Percentiles rank a stretch among this genome's conserved stretches.
phyloP scores from a whole-genome alignment of 2,329 filamentous ascomycete species.

The Alternaria panax region DNA sequence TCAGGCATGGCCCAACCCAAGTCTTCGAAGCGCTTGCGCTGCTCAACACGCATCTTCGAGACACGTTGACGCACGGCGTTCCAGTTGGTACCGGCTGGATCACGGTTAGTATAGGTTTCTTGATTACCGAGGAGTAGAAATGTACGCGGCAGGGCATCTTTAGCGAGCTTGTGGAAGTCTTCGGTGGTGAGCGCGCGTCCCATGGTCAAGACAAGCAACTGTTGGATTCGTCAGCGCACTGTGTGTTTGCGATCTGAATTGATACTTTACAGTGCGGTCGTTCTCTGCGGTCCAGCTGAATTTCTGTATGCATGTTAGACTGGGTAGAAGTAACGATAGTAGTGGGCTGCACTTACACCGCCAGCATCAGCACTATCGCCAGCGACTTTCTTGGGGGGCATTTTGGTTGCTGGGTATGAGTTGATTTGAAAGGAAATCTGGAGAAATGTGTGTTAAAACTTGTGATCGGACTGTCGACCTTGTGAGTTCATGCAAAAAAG shows the following conservation, averaged over 20 bases:
- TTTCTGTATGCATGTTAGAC: neutral
- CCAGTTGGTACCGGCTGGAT: neutral
- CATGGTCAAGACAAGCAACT: neutral
- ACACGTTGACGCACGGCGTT: neutral
- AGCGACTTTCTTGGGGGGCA: neutral
- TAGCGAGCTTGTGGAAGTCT: neutral
- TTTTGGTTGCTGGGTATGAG: neutral
- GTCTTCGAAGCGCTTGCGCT: neutral
- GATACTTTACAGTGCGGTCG: neutral
- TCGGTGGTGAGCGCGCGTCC: neutral
- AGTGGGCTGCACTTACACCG: neutral
- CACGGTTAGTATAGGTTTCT: neutral
- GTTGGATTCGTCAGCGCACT: fast-evolving
- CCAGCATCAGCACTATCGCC: neutral
- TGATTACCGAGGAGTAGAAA: neutral
- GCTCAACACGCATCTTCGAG: neutral
- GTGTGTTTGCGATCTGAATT: neutral
- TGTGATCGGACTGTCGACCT: neutral
- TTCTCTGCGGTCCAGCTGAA: neutral
- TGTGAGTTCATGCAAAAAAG: neutral
- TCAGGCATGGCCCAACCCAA: neutral
- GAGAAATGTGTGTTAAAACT: neutral
- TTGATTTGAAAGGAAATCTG: neutral
- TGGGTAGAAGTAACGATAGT: no score
- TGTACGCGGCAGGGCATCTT: neutral